These are phyloP conservation scores for Aspergillus ostianus DNA, from an alignment of 495 filamentous ascomycete species.

Conservation along the genomic window DNA sequence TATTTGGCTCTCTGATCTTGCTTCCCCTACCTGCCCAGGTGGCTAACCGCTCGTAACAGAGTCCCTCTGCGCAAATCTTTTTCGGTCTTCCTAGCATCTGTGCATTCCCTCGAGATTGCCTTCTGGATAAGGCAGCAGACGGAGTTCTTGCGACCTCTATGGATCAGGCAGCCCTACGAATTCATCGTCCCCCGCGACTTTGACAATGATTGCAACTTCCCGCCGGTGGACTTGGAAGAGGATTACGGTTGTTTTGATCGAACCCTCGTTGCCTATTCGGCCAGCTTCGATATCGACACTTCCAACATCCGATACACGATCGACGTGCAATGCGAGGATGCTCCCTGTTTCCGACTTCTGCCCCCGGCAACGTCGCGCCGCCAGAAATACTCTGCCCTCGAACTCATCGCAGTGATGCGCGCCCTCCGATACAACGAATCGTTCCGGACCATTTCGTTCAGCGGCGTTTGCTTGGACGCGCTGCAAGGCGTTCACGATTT, in stretches of 20 bases:
- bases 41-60: slow-evolving; percentile 34
- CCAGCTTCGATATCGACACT: slow-evolving; percentile 70
- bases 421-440: slow-evolving; percentile 89
- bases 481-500: slow-evolving; percentile 61
- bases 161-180: slow-evolving; percentile 69
- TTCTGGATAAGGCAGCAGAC: slow-evolving; percentile 69
- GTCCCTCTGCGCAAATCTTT: slow-evolving; percentile 62
- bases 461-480: slow-evolving; percentile 66
- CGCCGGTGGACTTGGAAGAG: slow-evolving; percentile 61
- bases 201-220: slow-evolving; percentile 58
- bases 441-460: slow-evolving; percentile 82
- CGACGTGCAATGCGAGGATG: slow-evolving; percentile 72
- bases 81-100: slow-evolving; percentile 74
- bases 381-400: slow-evolving; percentile 64
- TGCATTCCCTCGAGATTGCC: slow-evolving; percentile 73
- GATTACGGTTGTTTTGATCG: slow-evolving; percentile 79
- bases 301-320: slow-evolving; percentile 76
- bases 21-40: not conserved
- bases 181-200: slow-evolving; percentile 62
- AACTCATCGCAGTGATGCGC: slow-evolving; percentile 82
- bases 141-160: slow-evolving; percentile 78
- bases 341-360: slow-evolving; percentile 79
- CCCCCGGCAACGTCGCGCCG: slow-evolving; percentile 56
- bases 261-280: slow-evolving; percentile 82
- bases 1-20: slow-evolving; percentile 31